Percentiles rank a stretch among this genome's conserved stretches.
These are phyloP conservation scores for Musa itinerans DNA, from an alignment of 176 grass and related monocot genomes.

Conservation along the genomic window DNA sequence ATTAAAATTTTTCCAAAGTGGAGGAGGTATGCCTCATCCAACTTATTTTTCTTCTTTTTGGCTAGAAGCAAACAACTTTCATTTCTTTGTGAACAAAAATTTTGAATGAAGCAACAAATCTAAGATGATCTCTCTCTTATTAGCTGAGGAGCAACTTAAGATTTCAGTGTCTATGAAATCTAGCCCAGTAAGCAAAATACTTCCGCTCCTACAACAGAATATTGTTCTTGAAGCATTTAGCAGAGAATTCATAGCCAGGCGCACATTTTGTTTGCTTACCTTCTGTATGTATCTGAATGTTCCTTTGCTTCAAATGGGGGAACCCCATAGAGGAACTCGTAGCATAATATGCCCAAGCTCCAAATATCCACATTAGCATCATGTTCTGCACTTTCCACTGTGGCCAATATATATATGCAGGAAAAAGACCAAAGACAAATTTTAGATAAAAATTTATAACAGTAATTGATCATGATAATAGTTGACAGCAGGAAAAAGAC, in stretches of 20 bases:
- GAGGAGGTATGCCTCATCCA: too few relatives aligned
- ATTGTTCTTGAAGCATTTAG: not conserved
- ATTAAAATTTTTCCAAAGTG: too few relatives aligned
- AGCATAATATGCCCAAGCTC: conserved; percentile 90
- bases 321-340: conserved; percentile 78
- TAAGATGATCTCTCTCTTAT: too few relatives aligned
- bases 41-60: too few relatives aligned
- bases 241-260: not conserved
- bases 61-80: too few relatives aligned
- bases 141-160: too few relatives aligned
- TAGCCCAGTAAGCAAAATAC: not conserved
- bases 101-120: too few relatives aligned
- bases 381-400: conserved; percentile 86
- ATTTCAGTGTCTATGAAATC: too few relatives aligned
- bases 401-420: not conserved
- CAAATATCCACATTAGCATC: conserved; percentile 90
- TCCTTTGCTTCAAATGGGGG: conserved; percentile 98
- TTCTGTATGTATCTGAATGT: conserved; percentile 82
- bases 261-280: conserved; percentile 27
- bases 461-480: too few relatives aligned
- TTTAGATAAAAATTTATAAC: not conserved
- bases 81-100: too few relatives aligned
- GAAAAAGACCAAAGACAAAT: not conserved
- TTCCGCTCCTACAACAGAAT: not conserved
- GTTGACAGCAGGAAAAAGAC: too few relatives aligned